Base-by-base conservation (phyloP, 2,329 filamentous ascomycete species). In the Trichoderma breve region DNA sequence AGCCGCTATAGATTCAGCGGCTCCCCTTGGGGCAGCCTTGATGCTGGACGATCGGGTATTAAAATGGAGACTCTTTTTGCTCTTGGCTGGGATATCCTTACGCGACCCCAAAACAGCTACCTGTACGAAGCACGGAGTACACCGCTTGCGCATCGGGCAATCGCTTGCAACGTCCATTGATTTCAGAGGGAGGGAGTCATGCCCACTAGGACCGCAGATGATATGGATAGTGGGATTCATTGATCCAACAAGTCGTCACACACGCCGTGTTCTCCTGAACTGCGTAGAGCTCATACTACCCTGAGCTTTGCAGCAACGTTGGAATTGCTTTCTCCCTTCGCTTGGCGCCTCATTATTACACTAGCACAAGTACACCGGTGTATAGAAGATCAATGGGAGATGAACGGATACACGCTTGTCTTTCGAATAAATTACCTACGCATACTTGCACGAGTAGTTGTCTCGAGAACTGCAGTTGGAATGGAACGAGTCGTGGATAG, bases 1-100 rank as follows among this genome's bases (percentile, higher is more conserved):
- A 67, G 70, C 70, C 62, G 70, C 70, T 66, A 65, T 58, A 66
- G 62, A 65, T 71, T 66, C 55, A 61, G 62, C 65, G 70, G 43
- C 62, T 72, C 70, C 70, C 58, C 55, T 72, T 63, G 70, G 66
- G 70, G 70, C 64, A 72, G 55, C 58, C 64, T 62, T 72, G 70
- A 70, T n/a, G 57, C 66, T 68, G 64, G 66, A 60, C 58, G 57
- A 71, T 68, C 55, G 55, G 60, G 64, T 67, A 72, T 36, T 62
- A 51, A 51, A 32, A 61, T 69, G 68, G 71, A 15, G 55, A 51
- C 58, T 65, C 26, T 58, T 26, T 72, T 63, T 63, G 57, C n/a
- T 60, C 34, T 69, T 69, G 66, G 14, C 66, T 69, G 66, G 66
- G 66, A 69, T 69, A 61, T 62, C 66, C 57, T 69, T 43, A 61